Conservation (phyloP, 768 basidiomycete genomes). For the Omphalotus guepiniiformis region DNA sequence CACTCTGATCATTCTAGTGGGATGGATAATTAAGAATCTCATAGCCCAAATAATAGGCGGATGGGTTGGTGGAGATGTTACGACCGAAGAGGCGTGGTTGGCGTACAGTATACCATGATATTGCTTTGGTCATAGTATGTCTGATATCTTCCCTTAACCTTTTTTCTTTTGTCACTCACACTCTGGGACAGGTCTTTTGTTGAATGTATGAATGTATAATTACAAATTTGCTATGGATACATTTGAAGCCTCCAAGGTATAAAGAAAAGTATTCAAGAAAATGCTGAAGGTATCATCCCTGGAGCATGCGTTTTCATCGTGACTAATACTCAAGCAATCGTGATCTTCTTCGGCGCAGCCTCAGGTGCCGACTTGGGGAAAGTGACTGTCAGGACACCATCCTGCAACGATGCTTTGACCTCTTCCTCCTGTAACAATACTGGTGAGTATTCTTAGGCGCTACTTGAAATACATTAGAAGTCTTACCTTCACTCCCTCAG, state of each 20-base stretch:
- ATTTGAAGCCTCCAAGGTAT: too few relatives aligned
- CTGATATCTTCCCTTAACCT: too few relatives aligned
- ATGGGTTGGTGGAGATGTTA: slow-evolving; percentile 62
- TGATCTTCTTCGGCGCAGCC: slow-evolving; percentile 20
- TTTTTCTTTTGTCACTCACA: too few relatives aligned
- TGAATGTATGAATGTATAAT: too few relatives aligned
- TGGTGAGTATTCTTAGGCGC: too few relatives aligned
- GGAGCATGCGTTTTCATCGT: too few relatives aligned
- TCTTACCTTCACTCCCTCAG: slow-evolving; percentile 49
- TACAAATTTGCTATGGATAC: too few relatives aligned
- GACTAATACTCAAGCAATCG: slow-evolving; percentile 32
- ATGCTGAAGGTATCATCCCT: too few relatives aligned
- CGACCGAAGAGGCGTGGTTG: slow-evolving; percentile 65
- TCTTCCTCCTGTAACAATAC: slow-evolving; percentile 18
- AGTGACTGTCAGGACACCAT: slow-evolving; percentile 47
- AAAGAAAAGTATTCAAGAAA: too few relatives aligned
- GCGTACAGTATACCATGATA: slow-evolving; percentile 80
- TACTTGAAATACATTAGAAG: too few relatives aligned
- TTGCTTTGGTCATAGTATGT: too few relatives aligned
- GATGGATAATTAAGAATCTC: slow-evolving; percentile 68
- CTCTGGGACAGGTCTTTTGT: too few relatives aligned
- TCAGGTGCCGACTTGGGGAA: slow-evolving; percentile 47
- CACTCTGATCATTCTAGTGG: slow-evolving; percentile 66
- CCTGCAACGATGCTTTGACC: slow-evolving; percentile 42
- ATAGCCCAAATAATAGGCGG: slow-evolving; percentile 57